phyloP scores from a whole-genome alignment of 768 basidiomycete species.

The Podaxis pistillaris region DNA sequence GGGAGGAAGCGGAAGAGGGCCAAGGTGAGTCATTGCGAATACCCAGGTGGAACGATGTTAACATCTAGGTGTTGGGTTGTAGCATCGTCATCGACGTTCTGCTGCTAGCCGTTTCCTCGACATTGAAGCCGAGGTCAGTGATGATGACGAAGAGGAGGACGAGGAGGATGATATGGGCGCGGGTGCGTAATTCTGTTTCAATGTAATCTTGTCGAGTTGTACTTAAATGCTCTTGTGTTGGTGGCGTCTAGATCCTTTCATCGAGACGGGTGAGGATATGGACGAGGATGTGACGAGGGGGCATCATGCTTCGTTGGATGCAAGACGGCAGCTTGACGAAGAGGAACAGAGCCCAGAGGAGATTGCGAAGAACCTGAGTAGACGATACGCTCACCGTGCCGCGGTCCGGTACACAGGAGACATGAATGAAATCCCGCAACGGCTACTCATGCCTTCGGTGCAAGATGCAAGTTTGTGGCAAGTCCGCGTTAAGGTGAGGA shows the following conservation, averaged over 20 bases:
- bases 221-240: constrained; percentile 5
- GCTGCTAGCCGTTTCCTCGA: constrained; percentile 85
- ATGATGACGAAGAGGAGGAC: constrained; percentile 95
- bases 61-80: constrained; percentile 11
- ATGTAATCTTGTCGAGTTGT: constrained; percentile 7
- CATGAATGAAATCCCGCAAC: constrained; percentile 90
- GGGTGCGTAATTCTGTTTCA: constrained; percentile 31
- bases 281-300: constrained; percentile 57
- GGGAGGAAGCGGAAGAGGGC: constrained; percentile 52
- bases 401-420: constrained; percentile 83
- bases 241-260: constrained; percentile 57
- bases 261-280: constrained; percentile 66
- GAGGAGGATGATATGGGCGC: constrained; percentile 70
- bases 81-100: constrained; percentile 67
- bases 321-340: constrained; percentile 59
- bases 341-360: constrained; percentile 79
- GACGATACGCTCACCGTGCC: constrained; percentile 68
- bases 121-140: constrained; percentile 94
- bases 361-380: constrained; percentile 78
- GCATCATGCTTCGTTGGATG: constrained; percentile 69
- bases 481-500: constrained; percentile 81
- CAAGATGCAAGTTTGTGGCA: constrained; percentile 97
- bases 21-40: constrained; percentile 43
- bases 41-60: background rate
- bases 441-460: constrained; percentile 93